Base-by-base conservation (phyloP, 2,329 filamentous ascomycete genomes). In the Paraphoma sp. region DNA sequence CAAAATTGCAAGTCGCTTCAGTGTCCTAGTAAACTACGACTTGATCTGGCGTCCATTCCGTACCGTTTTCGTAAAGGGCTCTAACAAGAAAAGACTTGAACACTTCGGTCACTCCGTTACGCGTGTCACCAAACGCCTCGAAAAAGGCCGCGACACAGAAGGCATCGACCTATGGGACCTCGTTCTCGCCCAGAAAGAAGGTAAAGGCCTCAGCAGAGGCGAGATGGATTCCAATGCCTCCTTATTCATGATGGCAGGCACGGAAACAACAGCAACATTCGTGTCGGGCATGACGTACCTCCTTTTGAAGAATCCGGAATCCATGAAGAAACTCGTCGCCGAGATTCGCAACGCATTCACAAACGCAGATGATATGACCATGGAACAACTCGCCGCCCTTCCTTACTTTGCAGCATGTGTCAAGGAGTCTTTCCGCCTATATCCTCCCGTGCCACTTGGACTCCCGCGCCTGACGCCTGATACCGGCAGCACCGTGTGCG, bases 251-350 rank as follows among this genome's bases (percentile, higher is more conserved):
- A 50, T 78, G 6, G 81, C 79, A 1, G 80, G 80, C 1, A 78
- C 76, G 17, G 80, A 83, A 52, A 82, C 81, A 0, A 78, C 79
- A 0, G 80, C 80, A 0, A 80, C 75, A 0, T 48, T 77, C 7
- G 63, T 82, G 1, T 73, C 70, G 7, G 80, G 78, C 4, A 47
- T 76, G 8, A 77, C 74, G 0, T 81, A 67, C 51, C 51, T 70
- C 12, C 65, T 80, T 0, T 57, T 78, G 6, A 67, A 57, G 28
- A 70, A 77, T 17, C 60, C 70, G 0, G 58, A 57, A 1, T 60
- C 53, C 7, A 62, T 76, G 64, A 47, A 61, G 12, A 68, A 68
- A 23, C 49, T 78, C 0, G 57, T 54, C n/a, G 45, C 64, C 0
- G 76, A 76, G 55, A 62, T 76, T 30, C 67, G 75, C 11, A 42